Evolutionary conservation across 2,329 filamentous ascomycete genomes (phyloP).

Genomic region (Scytalidium lignicola): DNA sequence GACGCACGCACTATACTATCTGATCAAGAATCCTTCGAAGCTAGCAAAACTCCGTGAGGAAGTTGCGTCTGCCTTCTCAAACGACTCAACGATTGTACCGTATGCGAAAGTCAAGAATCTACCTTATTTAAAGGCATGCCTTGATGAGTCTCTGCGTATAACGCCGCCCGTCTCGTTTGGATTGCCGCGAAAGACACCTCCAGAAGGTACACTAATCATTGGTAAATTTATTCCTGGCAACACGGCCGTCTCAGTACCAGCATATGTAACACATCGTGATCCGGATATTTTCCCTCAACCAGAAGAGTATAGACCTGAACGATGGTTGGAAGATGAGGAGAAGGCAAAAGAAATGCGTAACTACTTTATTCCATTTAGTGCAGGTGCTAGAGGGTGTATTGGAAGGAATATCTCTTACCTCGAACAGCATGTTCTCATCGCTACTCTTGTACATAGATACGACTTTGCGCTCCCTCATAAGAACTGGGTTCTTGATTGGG

Average conservation of each 20-base stretch:
- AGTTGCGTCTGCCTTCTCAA: slow-evolving; percentile 29
- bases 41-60: slow-evolving; percentile 30
- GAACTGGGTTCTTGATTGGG: background rate
- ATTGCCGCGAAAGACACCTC: slow-evolving; percentile 34
- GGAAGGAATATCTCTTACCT: slow-evolving; percentile 16
- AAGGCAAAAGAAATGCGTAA: background rate
- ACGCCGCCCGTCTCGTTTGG: slow-evolving; percentile 33
- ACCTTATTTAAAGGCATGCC: slow-evolving; percentile 35
- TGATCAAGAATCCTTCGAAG: slow-evolving; percentile 35
- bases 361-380: slow-evolving; percentile 13
- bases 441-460: slow-evolving; percentile 1
- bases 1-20: slow-evolving; percentile 35
- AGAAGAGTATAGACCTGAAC: slow-evolving; percentile 31
- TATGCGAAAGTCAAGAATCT: slow-evolving; percentile 36
- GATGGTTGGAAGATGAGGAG: slow-evolving; percentile 26
- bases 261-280: slow-evolving; percentile 29
- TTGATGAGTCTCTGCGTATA: slow-evolving; percentile 37
- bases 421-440: slow-evolving; percentile 8
- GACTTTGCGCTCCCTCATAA: background rate
- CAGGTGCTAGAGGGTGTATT: slow-evolving; percentile 17
- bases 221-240: slow-evolving; percentile 35
- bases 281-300: slow-evolving; percentile 27
- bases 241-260: slow-evolving; percentile 34
- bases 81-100: slow-evolving; percentile 27
- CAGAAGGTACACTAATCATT: slow-evolving; percentile 32